Evolutionary conservation across 768 basidiomycete genomes (phyloP), one percentile per base, ranked within the genome.

Genomic region (Cystobasidium ongulense): DNA sequence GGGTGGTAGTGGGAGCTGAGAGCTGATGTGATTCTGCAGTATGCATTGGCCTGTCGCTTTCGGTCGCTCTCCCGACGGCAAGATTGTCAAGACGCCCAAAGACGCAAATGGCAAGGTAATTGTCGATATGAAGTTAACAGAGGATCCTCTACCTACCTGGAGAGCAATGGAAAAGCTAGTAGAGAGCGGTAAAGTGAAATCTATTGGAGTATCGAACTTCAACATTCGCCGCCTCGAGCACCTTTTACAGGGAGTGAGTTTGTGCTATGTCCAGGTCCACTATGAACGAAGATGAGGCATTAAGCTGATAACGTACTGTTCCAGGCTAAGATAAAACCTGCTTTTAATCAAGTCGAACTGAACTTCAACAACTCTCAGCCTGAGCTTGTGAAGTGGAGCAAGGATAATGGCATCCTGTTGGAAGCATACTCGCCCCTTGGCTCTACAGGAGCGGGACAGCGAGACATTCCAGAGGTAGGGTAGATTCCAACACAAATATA

Each of bases 121-220:
- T 79, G 72, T 88, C 73, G 85, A 87, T 39, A 76, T 80, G 70
- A 83, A 84, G 3, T 85, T 90, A 3, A 88, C 88, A 4, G 86
- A 85, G 27, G 84, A 90, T 78, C 86, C 89, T 0, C 88, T 89
- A 78, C 87, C 87, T 21, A 90, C 90, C 0, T 91, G 90, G 90
- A 83, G 88, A 79, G 90, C 87, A 75, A 86, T 91, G 70, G 90
- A 91, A 78, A 86, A 89, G 80, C 82, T 90, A 81, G 89, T 90
- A 1, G 86, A 86, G 76, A 88, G 87, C 76, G 90, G 90, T 31
- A 89, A 90, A 79, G 82, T 88, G 59, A 85, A 85, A 80, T 89
- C 90, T 77, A 91, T 91, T 66, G 90, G 90, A 59, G 82, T 91
- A 61, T 89, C 89, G 88, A 91, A 91, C 80, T 89, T 89, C 82